Conservation (phyloP, 352 stramenopile species). For the Pelagophyceae sp. region DNA sequence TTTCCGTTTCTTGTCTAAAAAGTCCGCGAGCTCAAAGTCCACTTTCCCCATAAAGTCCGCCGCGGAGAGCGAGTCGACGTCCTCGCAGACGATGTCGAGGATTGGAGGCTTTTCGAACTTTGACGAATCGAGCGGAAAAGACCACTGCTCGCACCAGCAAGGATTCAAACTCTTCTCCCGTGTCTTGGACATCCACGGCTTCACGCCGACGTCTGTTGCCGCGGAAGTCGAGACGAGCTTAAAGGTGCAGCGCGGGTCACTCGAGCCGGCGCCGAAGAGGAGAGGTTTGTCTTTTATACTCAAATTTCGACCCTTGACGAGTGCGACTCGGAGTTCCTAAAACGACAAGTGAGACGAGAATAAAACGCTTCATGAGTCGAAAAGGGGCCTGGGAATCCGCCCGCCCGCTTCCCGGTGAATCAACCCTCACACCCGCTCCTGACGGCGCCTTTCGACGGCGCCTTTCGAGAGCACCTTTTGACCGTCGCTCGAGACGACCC, state of each 20-base stretch:
- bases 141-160: not conserved
- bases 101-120: not conserved
- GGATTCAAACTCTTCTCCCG: not conserved
- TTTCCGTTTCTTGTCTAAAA: not conserved
- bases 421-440: too few relatives aligned
- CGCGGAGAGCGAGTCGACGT: not conserved
- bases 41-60: constrained; percentile 7
- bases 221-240: not conserved
- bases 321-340: not conserved
- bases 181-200: not conserved
- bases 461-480: too few relatives aligned
- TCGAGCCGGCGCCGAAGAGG: not conserved
- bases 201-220: not conserved
- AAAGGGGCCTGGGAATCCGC: too few relatives aligned
- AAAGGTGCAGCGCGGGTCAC: not conserved
- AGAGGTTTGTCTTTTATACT: constrained; percentile 3
- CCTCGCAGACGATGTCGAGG: not conserved
- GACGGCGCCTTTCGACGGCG: too few relatives aligned
- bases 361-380: too few relatives aligned
- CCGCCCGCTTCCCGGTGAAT: too few relatives aligned
- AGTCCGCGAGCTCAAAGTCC: not conserved
- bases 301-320: not conserved
- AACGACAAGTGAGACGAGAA: too few relatives aligned
- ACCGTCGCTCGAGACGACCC: too few relatives aligned
- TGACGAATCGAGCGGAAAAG: not conserved